A percentile compares a stretch with the other conserved stretches of the same genome.
Evolutionary conservation across 2,329 filamentous ascomycete genomes (phyloP).

Genomic region (Claviceps sp.): DNA sequence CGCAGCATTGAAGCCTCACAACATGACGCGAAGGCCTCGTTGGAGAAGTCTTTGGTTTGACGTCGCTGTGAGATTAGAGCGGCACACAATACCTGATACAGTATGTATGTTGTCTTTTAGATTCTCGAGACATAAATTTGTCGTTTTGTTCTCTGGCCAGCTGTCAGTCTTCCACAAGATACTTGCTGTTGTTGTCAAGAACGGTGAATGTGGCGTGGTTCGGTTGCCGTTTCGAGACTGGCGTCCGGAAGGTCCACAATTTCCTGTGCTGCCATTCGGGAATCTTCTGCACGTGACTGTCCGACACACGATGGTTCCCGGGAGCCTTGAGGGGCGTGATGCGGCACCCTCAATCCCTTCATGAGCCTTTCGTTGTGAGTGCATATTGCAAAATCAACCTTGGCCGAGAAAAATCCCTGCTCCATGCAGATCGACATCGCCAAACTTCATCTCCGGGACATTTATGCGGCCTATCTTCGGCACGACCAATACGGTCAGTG

Average conservation of each 20-base stretch:
- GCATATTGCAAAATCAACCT: constrained; percentile 9
- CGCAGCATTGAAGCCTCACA: background rate
- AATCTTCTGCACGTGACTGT: constrained; percentile 11
- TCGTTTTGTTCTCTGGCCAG: background rate
- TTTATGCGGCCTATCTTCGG: background rate
- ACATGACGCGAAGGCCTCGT: constrained; percentile 1
- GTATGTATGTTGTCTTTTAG: background rate
- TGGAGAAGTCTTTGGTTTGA: background rate
- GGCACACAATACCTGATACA: background rate
- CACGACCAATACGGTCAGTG: constrained; percentile 7
- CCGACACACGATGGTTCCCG: constrained; percentile 8
- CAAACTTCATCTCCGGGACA: background rate
- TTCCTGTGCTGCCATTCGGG: constrained; percentile 4
- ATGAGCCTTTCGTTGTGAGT: constrained; percentile 11
- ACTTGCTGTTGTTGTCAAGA: background rate
- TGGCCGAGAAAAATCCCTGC: background rate
- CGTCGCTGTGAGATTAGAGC: background rate
- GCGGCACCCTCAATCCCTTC: constrained; percentile 12
- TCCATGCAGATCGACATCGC: constrained; percentile 1
- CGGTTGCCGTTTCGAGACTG: constrained; percentile 2
- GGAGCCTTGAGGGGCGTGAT: constrained; percentile 12
- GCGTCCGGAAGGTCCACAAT: constrained; percentile 9
- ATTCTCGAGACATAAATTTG: background rate
- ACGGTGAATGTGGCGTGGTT: background rate
- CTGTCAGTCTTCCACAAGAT: background rate